Percentiles rank a stretch among this genome's conserved stretches.
These are phyloP conservation scores for Metschnikowia shivogae DNA, from an alignment of 805 yeast genomes.

Conservation along the genomic window DNA sequence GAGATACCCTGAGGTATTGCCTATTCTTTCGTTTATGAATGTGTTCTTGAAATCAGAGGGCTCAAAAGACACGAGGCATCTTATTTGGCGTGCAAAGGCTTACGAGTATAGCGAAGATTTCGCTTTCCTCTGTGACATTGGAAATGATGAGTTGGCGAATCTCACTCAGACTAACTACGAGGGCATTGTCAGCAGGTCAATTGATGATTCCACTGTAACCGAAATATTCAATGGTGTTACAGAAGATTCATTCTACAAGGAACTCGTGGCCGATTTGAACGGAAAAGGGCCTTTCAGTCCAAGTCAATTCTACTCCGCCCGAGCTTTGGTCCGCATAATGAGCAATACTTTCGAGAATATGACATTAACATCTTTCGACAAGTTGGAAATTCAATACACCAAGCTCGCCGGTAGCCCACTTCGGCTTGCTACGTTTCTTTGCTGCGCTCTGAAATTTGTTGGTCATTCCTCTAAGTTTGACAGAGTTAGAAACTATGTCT, in stretches of 20 bases:
- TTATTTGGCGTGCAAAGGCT: background rate
- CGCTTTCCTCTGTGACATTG: constrained; percentile 1
- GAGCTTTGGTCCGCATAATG: constrained; percentile 28
- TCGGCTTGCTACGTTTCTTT: constrained; percentile 26
- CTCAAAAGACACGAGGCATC: background rate
- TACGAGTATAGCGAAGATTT: constrained; percentile 1
- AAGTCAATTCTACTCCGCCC: constrained; percentile 14
- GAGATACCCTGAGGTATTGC: constrained; percentile 9
- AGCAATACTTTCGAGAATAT: constrained; percentile 25
- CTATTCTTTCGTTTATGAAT: constrained; percentile 16
- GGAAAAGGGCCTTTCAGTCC: constrained; percentile 13
- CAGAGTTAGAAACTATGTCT: constrained; percentile 54
- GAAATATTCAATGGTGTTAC: constrained; percentile 6
- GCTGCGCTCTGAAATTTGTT: constrained; percentile 35
- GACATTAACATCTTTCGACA: constrained; percentile 19
- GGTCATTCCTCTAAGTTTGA: constrained; percentile 38
- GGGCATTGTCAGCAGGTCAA: background rate
- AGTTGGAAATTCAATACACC: constrained; percentile 31
- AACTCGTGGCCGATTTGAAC: constrained; percentile 4
- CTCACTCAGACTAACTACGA: background rate
- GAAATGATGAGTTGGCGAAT: background rate
- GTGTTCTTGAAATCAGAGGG: background rate
- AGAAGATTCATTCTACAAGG: background rate
- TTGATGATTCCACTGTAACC: background rate
- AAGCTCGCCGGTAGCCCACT: constrained; percentile 28